Percentiles rank a stretch among this genome's conserved stretches.
Evolutionary conservation across 352 stramenopile genomes (phyloP).

Genomic region (Pythium rishiriense): DNA sequence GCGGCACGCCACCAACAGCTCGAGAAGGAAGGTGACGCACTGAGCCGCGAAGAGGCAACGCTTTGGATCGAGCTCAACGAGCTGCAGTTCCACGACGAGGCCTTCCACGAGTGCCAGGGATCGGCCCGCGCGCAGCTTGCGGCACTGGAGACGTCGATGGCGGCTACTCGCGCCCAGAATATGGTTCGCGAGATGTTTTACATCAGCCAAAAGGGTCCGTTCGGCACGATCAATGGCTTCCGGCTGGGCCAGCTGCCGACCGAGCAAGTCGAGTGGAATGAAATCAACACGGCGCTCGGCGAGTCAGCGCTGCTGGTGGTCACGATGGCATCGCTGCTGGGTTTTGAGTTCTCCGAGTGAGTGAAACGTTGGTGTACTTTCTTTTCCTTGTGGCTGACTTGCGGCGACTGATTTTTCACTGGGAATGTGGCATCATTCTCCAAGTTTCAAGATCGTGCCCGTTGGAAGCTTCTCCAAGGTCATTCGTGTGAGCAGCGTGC

Average conservation of each 20-base stretch:
- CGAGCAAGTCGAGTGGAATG: constrained; percentile 80
- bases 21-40: constrained; percentile 43
- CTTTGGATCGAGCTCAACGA: constrained; percentile 66
- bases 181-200: constrained; percentile 75
- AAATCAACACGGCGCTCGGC: constrained; percentile 85
- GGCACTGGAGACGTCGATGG: constrained; percentile 50
- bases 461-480: constrained; percentile 89
- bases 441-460: constrained; percentile 84
- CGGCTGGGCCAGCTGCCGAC: constrained; percentile 63
- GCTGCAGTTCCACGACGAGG: constrained; percentile 45
- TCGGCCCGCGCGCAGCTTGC: constrained; percentile 52
- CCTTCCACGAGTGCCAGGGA: constrained; percentile 60
- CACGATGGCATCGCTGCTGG: constrained; percentile 58
- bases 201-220: constrained; percentile 69
- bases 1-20: constrained; percentile 48
- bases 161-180: constrained; percentile 51
- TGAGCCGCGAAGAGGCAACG: constrained; percentile 50
- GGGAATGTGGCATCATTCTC: not conserved
- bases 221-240: constrained; percentile 87
- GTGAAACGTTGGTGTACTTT: constrained; percentile 22
- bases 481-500: constrained; percentile 68
- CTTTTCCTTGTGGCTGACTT: not conserved
- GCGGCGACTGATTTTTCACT: not conserved
- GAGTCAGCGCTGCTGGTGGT: constrained; percentile 71
- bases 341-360: constrained; percentile 73